A percentile compares a stretch with the other conserved stretches of the same genome.
phyloP scores from a whole-genome alignment of 2,329 filamentous ascomycete genomes.

The Claviceps africana region DNA sequence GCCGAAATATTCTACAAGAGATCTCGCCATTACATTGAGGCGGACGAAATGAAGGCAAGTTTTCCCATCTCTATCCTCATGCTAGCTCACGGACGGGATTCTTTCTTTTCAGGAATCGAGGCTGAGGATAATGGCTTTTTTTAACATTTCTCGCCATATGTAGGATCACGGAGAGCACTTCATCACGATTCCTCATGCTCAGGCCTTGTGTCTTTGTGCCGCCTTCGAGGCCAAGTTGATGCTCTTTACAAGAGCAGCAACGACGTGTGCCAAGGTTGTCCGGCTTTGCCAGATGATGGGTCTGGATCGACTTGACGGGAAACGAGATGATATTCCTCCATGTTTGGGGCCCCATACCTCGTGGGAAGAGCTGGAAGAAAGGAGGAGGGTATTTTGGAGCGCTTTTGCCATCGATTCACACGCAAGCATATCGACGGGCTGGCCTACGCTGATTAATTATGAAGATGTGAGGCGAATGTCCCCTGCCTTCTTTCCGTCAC shows the following conservation, averaged over 20 bases:
- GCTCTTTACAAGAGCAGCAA: conserved; percentile 73
- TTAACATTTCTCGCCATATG: background rate
- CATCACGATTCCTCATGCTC: conserved; percentile 64
- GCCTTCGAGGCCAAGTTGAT: conserved; percentile 75
- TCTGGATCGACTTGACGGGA: conserved; percentile 60
- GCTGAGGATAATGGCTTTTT: background rate
- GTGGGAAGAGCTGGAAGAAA: conserved; percentile 65
- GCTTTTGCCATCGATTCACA: conserved; percentile 73
- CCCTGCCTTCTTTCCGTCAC: background rate
- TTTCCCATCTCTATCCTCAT: background rate
- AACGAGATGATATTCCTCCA: conserved; percentile 53
- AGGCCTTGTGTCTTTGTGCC: conserved; percentile 62
- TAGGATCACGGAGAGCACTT: conserved; percentile 65
- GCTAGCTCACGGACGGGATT: too few species aligned
- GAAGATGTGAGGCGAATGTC: conserved; percentile 37
- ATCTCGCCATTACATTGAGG: conserved; percentile 68
- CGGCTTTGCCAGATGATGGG: conserved; percentile 74
- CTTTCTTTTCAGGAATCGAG: background rate
- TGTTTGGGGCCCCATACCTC: conserved; percentile 58
- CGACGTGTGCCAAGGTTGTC: conserved; percentile 59
- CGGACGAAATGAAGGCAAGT: conserved; percentile 64
- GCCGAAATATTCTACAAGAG: conserved; percentile 71
- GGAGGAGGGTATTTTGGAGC: conserved; percentile 75
- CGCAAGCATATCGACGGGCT: conserved; percentile 77
- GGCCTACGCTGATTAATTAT: conserved; percentile 70